Conservation (phyloP, 345 rosid species). For the Eucalyptus camaldulensis region DNA sequence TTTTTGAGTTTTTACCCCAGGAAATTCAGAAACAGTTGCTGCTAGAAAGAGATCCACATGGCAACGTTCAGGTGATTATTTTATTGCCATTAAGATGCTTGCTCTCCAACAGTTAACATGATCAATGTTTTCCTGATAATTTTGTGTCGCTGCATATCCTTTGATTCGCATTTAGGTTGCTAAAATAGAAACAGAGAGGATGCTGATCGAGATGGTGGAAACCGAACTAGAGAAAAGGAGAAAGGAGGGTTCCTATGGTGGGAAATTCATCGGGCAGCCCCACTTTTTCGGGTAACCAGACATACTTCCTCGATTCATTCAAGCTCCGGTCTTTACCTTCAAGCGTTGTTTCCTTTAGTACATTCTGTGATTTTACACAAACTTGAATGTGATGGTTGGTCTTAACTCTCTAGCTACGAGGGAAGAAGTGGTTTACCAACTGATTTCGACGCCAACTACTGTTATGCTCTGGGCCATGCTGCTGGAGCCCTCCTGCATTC, state of each 20-base stretch:
- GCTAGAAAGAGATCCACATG: slow-evolving; percentile 99
- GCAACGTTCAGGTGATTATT: slow-evolving; percentile 83
- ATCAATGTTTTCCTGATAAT: not conserved
- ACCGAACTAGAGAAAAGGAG: slow-evolving; percentile 79
- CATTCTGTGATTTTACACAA: not conserved
- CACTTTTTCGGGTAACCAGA: slow-evolving; percentile 84
- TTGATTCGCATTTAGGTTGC: slow-evolving; percentile 45
- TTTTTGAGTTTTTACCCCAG: slow-evolving; percentile 74
- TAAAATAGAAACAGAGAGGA: slow-evolving; percentile 95
- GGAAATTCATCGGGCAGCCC: slow-evolving; percentile 66
- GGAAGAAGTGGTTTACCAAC: slow-evolving; percentile 98
- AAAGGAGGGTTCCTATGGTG: slow-evolving; percentile 46
- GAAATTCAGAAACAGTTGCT: slow-evolving; percentile 88
- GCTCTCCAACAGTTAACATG: not conserved
- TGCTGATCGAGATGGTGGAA: slow-evolving; percentile 98
- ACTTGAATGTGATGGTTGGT: not conserved
- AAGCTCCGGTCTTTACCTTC: not conserved
- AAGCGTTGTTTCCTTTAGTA: not conserved
- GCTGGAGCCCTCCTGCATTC: slow-evolving; percentile 88
- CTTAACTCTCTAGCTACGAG: slow-evolving; percentile 44
- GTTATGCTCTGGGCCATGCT: slow-evolving; percentile 84
- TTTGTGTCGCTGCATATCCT: not conserved
- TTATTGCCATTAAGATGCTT: not conserved
- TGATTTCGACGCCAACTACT: slow-evolving; percentile 82
- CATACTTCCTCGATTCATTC: not conserved